Evolutionary conservation across 2,329 filamentous ascomycete genomes (phyloP), one percentile per base, ranked within the genome.

Genomic region (Alternaria angustiovoidea): DNA sequence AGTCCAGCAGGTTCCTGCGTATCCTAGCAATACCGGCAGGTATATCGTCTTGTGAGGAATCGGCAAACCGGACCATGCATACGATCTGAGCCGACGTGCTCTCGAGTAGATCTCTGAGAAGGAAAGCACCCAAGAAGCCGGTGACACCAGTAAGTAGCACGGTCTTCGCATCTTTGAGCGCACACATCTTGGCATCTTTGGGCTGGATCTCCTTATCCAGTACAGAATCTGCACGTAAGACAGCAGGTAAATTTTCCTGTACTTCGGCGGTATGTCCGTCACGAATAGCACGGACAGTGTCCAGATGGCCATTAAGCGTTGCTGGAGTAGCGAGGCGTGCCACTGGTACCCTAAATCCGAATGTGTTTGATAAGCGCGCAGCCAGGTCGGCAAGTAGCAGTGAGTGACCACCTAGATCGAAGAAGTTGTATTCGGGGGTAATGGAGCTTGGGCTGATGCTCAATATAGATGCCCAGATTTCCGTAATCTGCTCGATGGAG

Each of bases 321-420:
- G 90, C 87, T 8, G 86, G 88, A 41, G 90, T 89, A 2, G 90
- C 91, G 14, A 94, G 85, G 43, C 89, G 88, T 52, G 85, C 86
- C 18, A 94, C 84, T 2, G 91, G 89, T 1, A 94, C 86, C 0
- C 88, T 86, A 74, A 94, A 91, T 5, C 90, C 91, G 69, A 92
- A 93, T 0, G 85, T 85, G 59, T 87, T 87, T 0, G 89, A 88
- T 14, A 94, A 75, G 34, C 88, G 87, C 26, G 88, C 88, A n/a
- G 91, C 88, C 26, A 94, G 83, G 61, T 93, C 89, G 0, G 91
- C 91, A n/a, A 94, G 85, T 2, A 88, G 88, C 54, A 94, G 80
- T 0, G 91, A 93, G 76, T 94, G 91, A 0, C 91, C 91, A 36
- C 91, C 91, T 2, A 94, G 81, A 61, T 94, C 91, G 73, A 94